These are phyloP conservation scores for Eucalyptus polybractea DNA, from an alignment of 345 rosid species.

Conservation along the genomic window DNA sequence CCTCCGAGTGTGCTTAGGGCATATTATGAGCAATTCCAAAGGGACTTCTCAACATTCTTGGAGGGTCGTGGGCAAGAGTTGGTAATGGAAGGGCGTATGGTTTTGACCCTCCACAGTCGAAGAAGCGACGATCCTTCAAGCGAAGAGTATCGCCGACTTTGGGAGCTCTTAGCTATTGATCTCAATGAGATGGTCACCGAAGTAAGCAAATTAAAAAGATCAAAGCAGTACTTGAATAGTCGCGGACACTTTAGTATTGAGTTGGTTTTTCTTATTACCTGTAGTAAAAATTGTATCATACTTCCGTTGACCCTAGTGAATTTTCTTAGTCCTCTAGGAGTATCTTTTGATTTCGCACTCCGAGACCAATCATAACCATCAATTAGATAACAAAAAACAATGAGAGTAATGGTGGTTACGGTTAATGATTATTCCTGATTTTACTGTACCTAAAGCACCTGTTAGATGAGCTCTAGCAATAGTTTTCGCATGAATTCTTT, in stretches of 20 bases:
- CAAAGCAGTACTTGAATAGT: not conserved
- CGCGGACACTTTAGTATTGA: not conserved
- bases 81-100: constrained; percentile 20
- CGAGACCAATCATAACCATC: not conserved
- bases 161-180: constrained; percentile 10
- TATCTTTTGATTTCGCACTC: not conserved
- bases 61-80: constrained; percentile 22
- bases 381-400: too few relatives aligned
- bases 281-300: too few relatives aligned
- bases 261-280: not conserved
- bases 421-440: too few relatives aligned
- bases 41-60: constrained; percentile 31
- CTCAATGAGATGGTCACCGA: constrained; percentile 14
- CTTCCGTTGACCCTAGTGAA: not conserved
- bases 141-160: not conserved
- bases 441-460: not conserved
- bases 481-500: not conserved
- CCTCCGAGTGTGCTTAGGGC: constrained; percentile 15
- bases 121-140: constrained; percentile 1
- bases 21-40: constrained; percentile 25
- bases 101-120: constrained; percentile 21
- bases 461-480: not conserved
- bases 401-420: not conserved
- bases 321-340: not conserved
- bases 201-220: constrained; percentile 1